Base-by-base conservation (phyloP, 805 yeast genomes). In the Lipomyces mesembrius region DNA sequence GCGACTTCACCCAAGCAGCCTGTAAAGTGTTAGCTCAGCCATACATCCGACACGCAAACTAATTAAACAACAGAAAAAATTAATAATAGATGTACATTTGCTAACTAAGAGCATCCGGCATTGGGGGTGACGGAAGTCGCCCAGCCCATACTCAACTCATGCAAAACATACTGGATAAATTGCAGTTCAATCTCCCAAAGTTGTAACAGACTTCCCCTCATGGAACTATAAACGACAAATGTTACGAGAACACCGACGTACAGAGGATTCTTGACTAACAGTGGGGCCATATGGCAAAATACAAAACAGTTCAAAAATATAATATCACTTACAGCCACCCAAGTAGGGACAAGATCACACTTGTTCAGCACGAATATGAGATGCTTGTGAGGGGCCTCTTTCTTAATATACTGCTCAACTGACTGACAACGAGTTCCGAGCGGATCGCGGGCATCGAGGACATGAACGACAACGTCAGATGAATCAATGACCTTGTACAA, bases 1-100 rank as follows among this genome's bases (percentile, higher is more conserved):
- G 83, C 78, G 90, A 94, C 79, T 94, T 95, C 57, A 95, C 97
- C 99, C 99, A 94, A 55, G 98, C 97, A 78, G 98, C 98, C 98
- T 93, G 78, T 61, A 49, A n/a, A 64, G 39, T 34, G 29, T 35
- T 20, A 9, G 22, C 5, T 22, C 46, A 11, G 12, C 9, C 3
- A 57, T 55, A 25, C 43, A 43, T 20, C 12, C 37, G 37, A 58
- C n/a, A 6, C 81, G 83, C 78, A 5, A 32, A 52, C 34, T 32
- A 60, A 37, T 57, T 57, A 51, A 51, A 37, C 60, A 60, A 25
- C 32, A 54, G n/a, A 52, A 75, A 75, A 60, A 39, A 62, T 60
- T 56, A 65, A 59, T 52, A 62, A 70, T 46, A 67, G 66, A 77
- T 92, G 95, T 92, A 83, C 86, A 91, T 84, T 81, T 88, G 92